Evolutionary conservation across 345 rosid species (phyloP), one percentile per base, ranked within the genome.

Genomic region (Sisymbrium altissimum): DNA sequence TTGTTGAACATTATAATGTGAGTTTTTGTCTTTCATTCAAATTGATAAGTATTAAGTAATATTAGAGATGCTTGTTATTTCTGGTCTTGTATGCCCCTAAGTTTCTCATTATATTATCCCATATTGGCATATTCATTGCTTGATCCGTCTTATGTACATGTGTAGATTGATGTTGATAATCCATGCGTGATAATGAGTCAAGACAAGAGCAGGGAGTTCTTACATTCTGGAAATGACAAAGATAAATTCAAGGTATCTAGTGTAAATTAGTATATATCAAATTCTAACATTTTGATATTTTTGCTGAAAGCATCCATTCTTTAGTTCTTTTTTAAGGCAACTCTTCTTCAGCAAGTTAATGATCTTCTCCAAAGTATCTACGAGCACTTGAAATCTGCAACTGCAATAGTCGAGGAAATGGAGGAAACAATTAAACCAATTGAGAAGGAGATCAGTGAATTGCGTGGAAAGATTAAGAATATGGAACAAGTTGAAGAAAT

Each of bases 101-200:
- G 40, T 66, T 32, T 66, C 9, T 30, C 40, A 14, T 9, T n/a
- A 12, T 21, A 54, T 13, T 7, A 57, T 40, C 21, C 58, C 1
- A 25, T 48, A 7, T 23, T 56, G 64, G 13, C 45, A 29, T 60
- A 61, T 33, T 60, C 69, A 29, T 40, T 50, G 7, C 29, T 75
- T 21, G 11, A 13, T 52, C 36, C 10, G 39, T 75, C 17, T 41
- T 62, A 18, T 68, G 12, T 68, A 18, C 39, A 69, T 62, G 17
- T 7, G 76, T 71, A 78, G 99, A 95, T 95, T 83, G 99, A 95
- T 82, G 96, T 95, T 59, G 99, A 95, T 80, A 95, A 95, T 78
- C 99, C 99, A 1, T 95, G 99, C 64, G 97, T 95, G 9, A 77
- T 95, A 61, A 95, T 95, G 99, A 92, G 90, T 78, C 99, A 95